Base-by-base conservation (phyloP, 2,329 filamentous ascomycete species). In the Grosmannia penicillata region DNA sequence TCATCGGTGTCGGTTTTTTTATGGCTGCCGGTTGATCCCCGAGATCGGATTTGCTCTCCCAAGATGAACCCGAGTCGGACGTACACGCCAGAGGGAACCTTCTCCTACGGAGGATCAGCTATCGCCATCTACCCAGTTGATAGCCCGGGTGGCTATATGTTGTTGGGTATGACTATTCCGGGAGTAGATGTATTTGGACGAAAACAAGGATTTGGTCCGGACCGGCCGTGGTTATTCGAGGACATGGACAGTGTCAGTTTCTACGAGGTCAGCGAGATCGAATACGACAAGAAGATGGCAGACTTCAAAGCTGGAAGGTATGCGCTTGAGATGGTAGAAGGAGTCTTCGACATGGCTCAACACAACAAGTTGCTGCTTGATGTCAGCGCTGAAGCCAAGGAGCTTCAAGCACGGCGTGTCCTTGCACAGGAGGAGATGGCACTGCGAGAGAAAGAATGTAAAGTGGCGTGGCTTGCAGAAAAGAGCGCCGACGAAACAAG, bases 221-320 rank as follows among this genome's bases (percentile, higher is more conserved):
- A 35, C 8, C 48, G 46, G 31, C 57, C 58, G 1, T 62, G 59
- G 59, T 45, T 60, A 28, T 59, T 53, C 33, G 47, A 56, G 17
- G 50, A 53, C 6, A 56, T 60, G 39, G 57, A 62, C 39, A 43
- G 51, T 2, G 37, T 60, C 10, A 50, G 42, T 2, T 62, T 57
- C 33, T 49, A 54, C 19, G 50, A 58, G 40, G 58, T 61, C 6
- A 43, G 39, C 9, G 46, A 53, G 9, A 48, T 53, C 3, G 53
- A 56, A 28, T 60, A 55, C 21, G 48, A 54, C 6, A 7, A 10
- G 9, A 10, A 30, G 9, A 23, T 22, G 24, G 19, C 7, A 1
- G 40, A 32, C 21, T 75, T 70, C 49, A 54, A 61, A 19, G 60
- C 61, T 14, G 70, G 70, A 0, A 52, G 58, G 32, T 75, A 72